phyloP scores from a whole-genome alignment of 2,329 filamentous ascomycete genomes.

The Fusarium continuum region DNA sequence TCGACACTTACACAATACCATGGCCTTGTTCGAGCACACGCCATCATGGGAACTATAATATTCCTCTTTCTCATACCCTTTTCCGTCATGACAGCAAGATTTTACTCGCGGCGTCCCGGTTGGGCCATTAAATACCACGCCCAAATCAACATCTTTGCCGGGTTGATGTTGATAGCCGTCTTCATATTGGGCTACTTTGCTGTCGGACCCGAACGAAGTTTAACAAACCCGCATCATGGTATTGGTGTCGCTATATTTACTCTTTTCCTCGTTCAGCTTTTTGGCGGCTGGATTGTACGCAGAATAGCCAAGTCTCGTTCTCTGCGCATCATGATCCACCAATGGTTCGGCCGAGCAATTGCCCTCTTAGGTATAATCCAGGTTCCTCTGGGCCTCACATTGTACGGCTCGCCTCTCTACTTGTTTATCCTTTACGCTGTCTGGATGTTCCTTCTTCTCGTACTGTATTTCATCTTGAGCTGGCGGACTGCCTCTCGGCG shows the following conservation, averaged over 20 bases:
- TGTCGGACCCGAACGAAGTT: constrained; percentile 74
- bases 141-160: constrained; percentile 75
- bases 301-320: constrained; percentile 60
- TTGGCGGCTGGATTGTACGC: constrained; percentile 73
- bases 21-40: constrained; percentile 74
- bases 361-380: constrained; percentile 86
- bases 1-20: constrained; percentile 75
- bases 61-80: constrained; percentile 78
- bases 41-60: constrained; percentile 74
- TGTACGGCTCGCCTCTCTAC: constrained; percentile 88
- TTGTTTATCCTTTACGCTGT: constrained; percentile 88
- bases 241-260: constrained; percentile 84
- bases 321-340: constrained; percentile 74
- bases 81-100: constrained; percentile 78
- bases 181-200: constrained; percentile 82
- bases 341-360: constrained; percentile 83
- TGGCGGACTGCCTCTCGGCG: constrained; percentile 69
- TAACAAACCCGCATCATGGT: constrained; percentile 86
- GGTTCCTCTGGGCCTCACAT: constrained; percentile 85
- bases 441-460: constrained; percentile 76
- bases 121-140: constrained; percentile 75
- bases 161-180: constrained; percentile 73
- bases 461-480: constrained; percentile 82
- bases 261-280: constrained; percentile 73
- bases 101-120: constrained; percentile 70